Evolutionary conservation across 352 stramenopile species (phyloP).

Genomic region (Pseudoperonospora humuli): DNA sequence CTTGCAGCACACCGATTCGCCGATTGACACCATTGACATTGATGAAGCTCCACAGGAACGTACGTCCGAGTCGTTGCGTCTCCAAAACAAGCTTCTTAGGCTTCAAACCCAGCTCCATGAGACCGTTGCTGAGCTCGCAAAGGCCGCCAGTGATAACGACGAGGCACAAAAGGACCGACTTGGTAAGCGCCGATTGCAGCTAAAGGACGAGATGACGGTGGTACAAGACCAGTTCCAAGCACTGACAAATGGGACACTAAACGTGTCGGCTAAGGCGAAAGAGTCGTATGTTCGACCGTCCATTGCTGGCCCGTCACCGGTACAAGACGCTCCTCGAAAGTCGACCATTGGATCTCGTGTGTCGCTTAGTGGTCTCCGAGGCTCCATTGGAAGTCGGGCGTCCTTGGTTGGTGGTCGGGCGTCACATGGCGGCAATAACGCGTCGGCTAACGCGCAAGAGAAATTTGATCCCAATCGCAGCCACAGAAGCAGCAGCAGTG

Average conservation of each 20-base stretch:
- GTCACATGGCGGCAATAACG: constrained; percentile 6
- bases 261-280: constrained; percentile 14
- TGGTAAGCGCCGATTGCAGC: constrained; percentile 40
- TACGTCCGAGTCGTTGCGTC: constrained; percentile 21
- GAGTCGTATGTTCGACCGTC: constrained; percentile 30
- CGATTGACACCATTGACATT: constrained; percentile 31
- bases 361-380: constrained; percentile 26
- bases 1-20: constrained; percentile 16
- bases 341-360: constrained; percentile 24
- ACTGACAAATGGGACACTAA: constrained; percentile 32
- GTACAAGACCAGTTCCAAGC: constrained; percentile 49
- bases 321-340: constrained; percentile 19
- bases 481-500: constrained; percentile 44
- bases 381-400: constrained; percentile 12
- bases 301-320: constrained; percentile 16
- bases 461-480: constrained; percentile 21
- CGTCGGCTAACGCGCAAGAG: constrained; percentile 12
- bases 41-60: constrained; percentile 44
- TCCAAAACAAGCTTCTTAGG: constrained; percentile 41
- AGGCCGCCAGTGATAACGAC: constrained; percentile 49
- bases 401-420: constrained; percentile 10
- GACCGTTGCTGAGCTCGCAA: constrained; percentile 50
- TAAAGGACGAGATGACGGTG: constrained; percentile 72
- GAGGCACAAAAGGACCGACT: constrained; percentile 35
- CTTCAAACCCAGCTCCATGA: constrained; percentile 53